These are phyloP conservation scores for Solanum appendiculatum DNA, from an alignment of 257 asterid species.

Conservation along the genomic window DNA sequence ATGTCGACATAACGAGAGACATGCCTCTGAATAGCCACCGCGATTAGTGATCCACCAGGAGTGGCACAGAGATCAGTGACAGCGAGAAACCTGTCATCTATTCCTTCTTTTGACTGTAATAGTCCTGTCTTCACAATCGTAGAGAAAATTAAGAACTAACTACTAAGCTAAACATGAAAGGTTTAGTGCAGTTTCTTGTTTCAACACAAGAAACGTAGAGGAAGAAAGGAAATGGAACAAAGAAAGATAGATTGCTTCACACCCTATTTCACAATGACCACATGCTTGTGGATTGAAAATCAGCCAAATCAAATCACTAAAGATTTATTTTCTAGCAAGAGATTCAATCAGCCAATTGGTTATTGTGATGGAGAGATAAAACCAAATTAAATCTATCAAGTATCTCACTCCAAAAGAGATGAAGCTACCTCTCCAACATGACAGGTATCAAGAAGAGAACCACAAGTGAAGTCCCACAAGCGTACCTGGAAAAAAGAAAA, in stretches of 20 bases:
- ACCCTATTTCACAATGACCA: neutral
- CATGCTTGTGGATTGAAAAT: neutral
- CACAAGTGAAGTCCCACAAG: constrained; percentile 71
- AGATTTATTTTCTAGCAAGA: neutral
- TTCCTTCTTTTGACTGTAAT: constrained; percentile 28
- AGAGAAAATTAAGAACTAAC: constrained; percentile 1
- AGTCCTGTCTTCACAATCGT: constrained; percentile 51
- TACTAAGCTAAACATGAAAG: neutral
- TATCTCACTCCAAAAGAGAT: neutral
- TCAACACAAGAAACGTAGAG: neutral
- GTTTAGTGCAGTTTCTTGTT: neutral
- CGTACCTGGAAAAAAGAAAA: constrained; percentile 53
- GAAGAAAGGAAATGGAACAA: neutral
- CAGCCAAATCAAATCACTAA: neutral
- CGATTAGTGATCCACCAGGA: constrained; percentile 55
- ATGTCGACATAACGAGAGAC: neutral
- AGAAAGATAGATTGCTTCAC: neutral
- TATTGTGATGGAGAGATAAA: neutral
- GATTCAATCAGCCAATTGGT: neutral
- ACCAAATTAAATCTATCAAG: constrained; percentile 1
- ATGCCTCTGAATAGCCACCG: constrained; percentile 75
- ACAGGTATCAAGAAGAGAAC: constrained; percentile 84
- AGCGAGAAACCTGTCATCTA: constrained; percentile 44
- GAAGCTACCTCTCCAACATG: constrained; percentile 54
- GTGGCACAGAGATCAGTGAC: constrained; percentile 63